Conservation (phyloP, 495 filamentous ascomycete species). For the Penicillium silybi region DNA sequence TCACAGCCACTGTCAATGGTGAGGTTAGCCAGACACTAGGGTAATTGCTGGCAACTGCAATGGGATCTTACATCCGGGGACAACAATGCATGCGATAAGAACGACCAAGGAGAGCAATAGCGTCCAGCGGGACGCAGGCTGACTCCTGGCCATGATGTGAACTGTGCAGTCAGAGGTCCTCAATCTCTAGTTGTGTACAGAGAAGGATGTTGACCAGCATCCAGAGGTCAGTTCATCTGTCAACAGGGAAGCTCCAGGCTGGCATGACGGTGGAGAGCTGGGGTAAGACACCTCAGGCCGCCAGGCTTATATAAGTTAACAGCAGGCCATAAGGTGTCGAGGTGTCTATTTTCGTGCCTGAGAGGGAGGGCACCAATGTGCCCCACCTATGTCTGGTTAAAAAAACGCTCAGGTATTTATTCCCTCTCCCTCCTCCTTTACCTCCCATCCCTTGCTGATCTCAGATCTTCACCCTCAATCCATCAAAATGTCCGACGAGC, state of each 20-base stretch:
- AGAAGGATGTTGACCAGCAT: conserved; percentile 32
- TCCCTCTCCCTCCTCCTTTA: conserved; percentile 27
- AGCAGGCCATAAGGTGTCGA: conserved; percentile 17
- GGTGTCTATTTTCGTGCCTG: conserved; percentile 5
- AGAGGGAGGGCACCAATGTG: conserved; percentile 17
- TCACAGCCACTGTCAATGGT: conserved; percentile 63
- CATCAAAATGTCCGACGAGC: conserved; percentile 79
- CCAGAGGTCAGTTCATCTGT: conserved; percentile 26
- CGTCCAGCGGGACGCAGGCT: conserved; percentile 56
- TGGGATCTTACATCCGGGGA: conserved; percentile 33
- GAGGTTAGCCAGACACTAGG: conserved; percentile 3
- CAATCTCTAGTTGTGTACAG: conserved; percentile 22
- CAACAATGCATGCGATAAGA: conserved; percentile 37
- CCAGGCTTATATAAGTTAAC: conserved; percentile 9
- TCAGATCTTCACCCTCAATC: conserved; percentile 33
- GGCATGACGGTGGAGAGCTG: conserved; percentile 35
- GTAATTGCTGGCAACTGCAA: neutral
- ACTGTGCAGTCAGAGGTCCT: conserved; percentile 34
- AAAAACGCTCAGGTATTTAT: conserved; percentile 26
- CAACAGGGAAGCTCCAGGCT: conserved; percentile 40
- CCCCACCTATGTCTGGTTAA: conserved; percentile 24
- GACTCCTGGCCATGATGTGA: conserved; percentile 38
- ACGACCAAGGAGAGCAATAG: conserved; percentile 41
- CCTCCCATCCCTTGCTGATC: conserved; percentile 27
- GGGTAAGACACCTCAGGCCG: conserved; percentile 31